Base-by-base conservation (phyloP, 805 yeast species). In the Candida ipomoeae region DNA sequence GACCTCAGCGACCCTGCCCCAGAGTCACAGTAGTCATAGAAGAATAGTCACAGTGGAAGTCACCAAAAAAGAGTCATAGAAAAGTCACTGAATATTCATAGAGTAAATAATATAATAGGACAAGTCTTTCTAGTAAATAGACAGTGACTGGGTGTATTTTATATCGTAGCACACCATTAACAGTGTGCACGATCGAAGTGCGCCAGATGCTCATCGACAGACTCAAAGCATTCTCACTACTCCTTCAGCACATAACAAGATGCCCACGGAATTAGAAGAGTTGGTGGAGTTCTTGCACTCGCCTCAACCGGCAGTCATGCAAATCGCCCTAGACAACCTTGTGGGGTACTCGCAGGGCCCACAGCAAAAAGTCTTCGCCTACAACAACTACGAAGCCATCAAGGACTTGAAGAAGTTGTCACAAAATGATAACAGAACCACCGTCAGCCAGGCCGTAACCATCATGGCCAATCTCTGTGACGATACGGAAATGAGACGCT, bases 401-500 rank as follows among this genome's bases (percentile, higher is more conserved):
- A 74, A 75, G 45, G 95, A 90, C 65, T 73, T 92, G 62, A 87
- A 84, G 63, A 67, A 67, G 11, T 66, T 89, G 35, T 72, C 84
- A 3, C 68, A 70, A 52, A 84, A 80, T 52, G 72, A 70, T 32
- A 82, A 83, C 5, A 74, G 74, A 57, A 74, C 80, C 34, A 71
- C 78, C 18, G 86, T 83, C 7, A 78, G 75, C 50, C 85, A 85
- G 55, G 80, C 97, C 0, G 70, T 86, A 15, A 89, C 96, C 0
- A 88, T 87, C 32, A 71, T 94, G 60, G 88, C 87, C 8, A 94
- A 94, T 62, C 68, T 92, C 50, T 86, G 96, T 67, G 94, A 83
- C 56, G 89, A 87, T 63, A 57, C 65, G 3, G 70, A 71, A 17
- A 78, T 89, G 62, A 79, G 96, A 59, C 75, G 76, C 41, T 59